Conservation (phyloP, 208 protist species). For the Phytomonas sp. region DNA sequence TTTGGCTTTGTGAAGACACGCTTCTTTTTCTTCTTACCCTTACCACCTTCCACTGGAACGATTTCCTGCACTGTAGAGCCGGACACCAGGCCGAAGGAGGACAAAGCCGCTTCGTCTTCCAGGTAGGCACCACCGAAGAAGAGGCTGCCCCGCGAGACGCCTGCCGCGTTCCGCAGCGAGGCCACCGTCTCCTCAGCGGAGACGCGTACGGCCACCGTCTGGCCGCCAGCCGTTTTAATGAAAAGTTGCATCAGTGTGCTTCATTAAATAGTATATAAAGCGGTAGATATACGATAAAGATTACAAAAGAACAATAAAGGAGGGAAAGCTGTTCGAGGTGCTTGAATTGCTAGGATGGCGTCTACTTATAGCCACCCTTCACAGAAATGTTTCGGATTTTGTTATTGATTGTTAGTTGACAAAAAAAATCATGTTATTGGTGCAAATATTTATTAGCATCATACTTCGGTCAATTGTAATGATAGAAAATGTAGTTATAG, state of each 20-base stretch:
- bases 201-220: slow-evolving; percentile 83
- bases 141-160: slow-evolving; percentile 62
- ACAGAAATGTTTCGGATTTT: background rate
- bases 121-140: slow-evolving; percentile 88
- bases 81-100: background rate
- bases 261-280: background rate
- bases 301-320: background rate
- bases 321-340: background rate
- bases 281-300: background rate
- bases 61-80: slow-evolving; percentile 86
- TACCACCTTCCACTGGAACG: slow-evolving; percentile 85
- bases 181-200: slow-evolving; percentile 82
- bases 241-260: slow-evolving; percentile 87
- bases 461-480: background rate
- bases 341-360: background rate
- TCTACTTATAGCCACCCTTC: background rate
- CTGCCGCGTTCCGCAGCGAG: slow-evolving; percentile 66
- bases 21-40: slow-evolving; percentile 99
- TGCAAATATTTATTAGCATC: background rate
- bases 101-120: slow-evolving; percentile 38
- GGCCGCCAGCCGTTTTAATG: slow-evolving; percentile 86
- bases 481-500: background rate
- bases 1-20: slow-evolving; percentile 99
- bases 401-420: background rate
- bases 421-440: background rate